Evolutionary conservation across 345 rosid species (phyloP).

Genomic region (Salix viminalis): DNA sequence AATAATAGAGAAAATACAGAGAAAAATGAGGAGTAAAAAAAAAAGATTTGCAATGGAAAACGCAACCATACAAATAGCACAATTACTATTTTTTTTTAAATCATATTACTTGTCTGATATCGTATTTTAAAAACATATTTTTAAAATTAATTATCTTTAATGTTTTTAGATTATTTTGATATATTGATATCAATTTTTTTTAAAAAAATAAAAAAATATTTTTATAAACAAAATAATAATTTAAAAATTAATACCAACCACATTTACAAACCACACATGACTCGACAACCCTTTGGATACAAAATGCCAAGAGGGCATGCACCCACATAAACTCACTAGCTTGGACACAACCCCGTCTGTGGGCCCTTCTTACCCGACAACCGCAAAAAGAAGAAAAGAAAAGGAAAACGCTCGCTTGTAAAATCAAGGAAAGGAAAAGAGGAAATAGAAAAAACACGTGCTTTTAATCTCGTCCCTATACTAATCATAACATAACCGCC

Average conservation of each 20-base stretch:
- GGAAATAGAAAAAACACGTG: no score
- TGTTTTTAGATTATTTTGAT: no score
- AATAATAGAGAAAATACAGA: neutral
- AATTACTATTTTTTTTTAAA: neutral
- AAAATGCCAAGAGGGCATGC: neutral
- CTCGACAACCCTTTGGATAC: no score
- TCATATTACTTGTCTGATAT: no score
- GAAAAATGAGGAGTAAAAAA: neutral
- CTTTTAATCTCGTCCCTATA: neutral
- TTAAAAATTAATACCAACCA: no score
- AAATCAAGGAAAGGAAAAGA: neutral
- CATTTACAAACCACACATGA: no score
- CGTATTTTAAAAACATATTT: no score
- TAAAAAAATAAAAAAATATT: no score
- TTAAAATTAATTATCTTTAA: no score
- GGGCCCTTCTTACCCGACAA: conserved; percentile 22
- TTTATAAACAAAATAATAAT: no score
- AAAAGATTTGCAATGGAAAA: neutral
- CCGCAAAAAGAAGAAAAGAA: neutral
- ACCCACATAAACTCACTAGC: conserved; percentile 12
- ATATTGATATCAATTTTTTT: no score
- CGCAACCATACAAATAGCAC: no score
- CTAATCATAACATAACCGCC: neutral
- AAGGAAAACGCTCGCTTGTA: neutral
- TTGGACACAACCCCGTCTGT: neutral